Conservation (phyloP, 768 basidiomycete species). For the Amanita molliuscula region DNA sequence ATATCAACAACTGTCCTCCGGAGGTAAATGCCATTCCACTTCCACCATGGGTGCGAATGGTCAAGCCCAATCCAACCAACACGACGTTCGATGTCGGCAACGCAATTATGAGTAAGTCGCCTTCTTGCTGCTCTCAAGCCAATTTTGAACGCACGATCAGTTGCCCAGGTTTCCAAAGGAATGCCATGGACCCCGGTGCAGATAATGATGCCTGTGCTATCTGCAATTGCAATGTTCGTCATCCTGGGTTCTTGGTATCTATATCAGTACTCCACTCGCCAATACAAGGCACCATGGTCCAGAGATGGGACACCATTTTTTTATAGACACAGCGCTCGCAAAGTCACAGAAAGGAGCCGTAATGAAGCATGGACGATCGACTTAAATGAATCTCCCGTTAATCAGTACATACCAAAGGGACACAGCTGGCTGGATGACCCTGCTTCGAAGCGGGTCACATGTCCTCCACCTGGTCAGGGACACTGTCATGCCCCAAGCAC, state of each 20-base stretch:
- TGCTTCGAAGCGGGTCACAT: not conserved
- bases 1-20: not conserved
- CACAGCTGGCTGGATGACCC: not conserved
- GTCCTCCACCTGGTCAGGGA: not conserved
- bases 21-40: not conserved
- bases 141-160: not conserved
- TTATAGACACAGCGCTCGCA: not conserved
- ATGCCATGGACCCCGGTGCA: not conserved
- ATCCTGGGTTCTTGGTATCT: constrained; percentile 1
- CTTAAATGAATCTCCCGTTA: not conserved
- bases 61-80: constrained; percentile 1
- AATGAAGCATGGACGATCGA: constrained; percentile 3
- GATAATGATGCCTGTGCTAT: not conserved
- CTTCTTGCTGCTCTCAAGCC: not conserved
- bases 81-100: constrained; percentile 1
- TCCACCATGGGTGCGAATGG: constrained; percentile 1
- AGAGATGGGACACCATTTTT: not conserved
- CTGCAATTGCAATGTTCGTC: not conserved
- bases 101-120: not conserved
- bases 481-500: not conserved
- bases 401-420: not conserved
- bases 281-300: no score
- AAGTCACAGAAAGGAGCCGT: constrained; percentile 1
- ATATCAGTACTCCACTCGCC: not conserved
- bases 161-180: not conserved